A percentile compares a stretch with the other conserved stretches of the same genome.
These are phyloP conservation scores for Graphilbum fragrans DNA, from an alignment of 2,329 filamentous ascomycete species.

Conservation along the genomic window DNA sequence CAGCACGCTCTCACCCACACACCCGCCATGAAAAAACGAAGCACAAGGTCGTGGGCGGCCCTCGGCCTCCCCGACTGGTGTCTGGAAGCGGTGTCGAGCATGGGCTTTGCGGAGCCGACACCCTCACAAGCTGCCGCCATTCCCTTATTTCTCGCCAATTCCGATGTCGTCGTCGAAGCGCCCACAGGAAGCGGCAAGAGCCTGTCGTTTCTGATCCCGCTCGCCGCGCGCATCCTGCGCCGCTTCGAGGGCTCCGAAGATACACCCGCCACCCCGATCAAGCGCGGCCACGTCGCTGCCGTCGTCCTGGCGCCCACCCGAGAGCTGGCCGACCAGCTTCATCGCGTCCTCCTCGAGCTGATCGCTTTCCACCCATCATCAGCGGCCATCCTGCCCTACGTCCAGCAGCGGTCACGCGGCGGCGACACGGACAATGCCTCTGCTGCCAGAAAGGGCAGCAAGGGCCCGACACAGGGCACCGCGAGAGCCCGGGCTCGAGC, in stretches of 20 bases:
- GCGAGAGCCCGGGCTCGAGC: neutral
- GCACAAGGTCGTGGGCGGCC: slow-evolving; percentile 50
- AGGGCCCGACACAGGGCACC: neutral
- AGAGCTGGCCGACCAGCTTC: slow-evolving; percentile 84
- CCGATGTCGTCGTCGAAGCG: slow-evolving; percentile 77
- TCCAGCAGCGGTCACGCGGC: slow-evolving; percentile 11
- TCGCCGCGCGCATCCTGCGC: slow-evolving; percentile 71
- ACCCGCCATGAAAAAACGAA: slow-evolving; percentile 28
- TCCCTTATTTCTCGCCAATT: slow-evolving; percentile 77
- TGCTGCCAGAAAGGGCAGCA: neutral
- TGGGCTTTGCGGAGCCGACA: slow-evolving; percentile 63
- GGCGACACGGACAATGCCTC: too few species aligned
- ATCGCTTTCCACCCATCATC: slow-evolving; percentile 76
- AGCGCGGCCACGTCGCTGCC: slow-evolving; percentile 79
- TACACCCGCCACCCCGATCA: slow-evolving; percentile 49
- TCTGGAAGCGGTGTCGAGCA: slow-evolving; percentile 67
- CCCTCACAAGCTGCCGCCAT: slow-evolving; percentile 91
- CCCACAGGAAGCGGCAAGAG: slow-evolving; percentile 81
- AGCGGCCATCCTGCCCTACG: slow-evolving; percentile 46
- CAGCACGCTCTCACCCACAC: slow-evolving; percentile 9
- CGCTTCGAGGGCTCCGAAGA: slow-evolving; percentile 19
- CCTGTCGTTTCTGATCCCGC: slow-evolving; percentile 65
- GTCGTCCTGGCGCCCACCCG: slow-evolving; percentile 90
- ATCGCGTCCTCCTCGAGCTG: slow-evolving; percentile 65
- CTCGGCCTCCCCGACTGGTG: slow-evolving; percentile 71